A percentile compares a stretch with the other conserved stretches of the same genome.
Evolutionary conservation across 768 basidiomycete genomes (phyloP).

Genomic region (Boletales sp.): DNA sequence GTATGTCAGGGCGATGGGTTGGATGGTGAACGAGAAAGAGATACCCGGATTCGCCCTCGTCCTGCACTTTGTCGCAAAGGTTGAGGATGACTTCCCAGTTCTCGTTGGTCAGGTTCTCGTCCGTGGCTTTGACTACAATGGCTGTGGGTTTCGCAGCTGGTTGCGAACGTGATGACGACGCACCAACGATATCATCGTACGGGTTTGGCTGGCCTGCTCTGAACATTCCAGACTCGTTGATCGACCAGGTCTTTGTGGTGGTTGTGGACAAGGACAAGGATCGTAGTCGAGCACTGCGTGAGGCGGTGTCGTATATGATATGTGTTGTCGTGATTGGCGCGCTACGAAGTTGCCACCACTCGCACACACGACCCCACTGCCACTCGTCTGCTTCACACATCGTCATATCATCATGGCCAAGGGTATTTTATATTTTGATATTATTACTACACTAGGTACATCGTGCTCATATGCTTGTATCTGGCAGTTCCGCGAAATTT

Average conservation of each 20-base stretch:
- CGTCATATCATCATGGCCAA: slow-evolving; percentile 44
- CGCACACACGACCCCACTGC: not conserved
- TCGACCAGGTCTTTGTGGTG: slow-evolving; percentile 10
- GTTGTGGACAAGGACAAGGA: slow-evolving; percentile 7
- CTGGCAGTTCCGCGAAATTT: slow-evolving; percentile 96
- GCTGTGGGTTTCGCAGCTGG: not conserved
- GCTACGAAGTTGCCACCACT: no score
- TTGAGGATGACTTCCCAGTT: slow-evolving; percentile 95
- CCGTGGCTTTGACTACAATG: slow-evolving; percentile 86
- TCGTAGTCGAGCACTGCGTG: slow-evolving; percentile 19
- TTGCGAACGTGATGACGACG: slow-evolving; percentile 32
- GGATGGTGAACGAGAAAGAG: not conserved
- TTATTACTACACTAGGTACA: not conserved
- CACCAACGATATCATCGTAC: slow-evolving; percentile 92
- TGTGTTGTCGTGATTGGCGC: slow-evolving; percentile 14
- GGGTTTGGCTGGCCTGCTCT: slow-evolving; percentile 62
- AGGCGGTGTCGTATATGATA: slow-evolving; percentile 25
- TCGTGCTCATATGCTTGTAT: not conserved
- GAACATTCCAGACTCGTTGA: slow-evolving; percentile 54
- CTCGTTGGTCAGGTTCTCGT: slow-evolving; percentile 91
- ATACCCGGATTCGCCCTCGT: slow-evolving; percentile 85
- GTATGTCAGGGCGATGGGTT: slow-evolving; percentile 13
- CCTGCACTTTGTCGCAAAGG: slow-evolving; percentile 93
- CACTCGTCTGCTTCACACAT: not conserved
- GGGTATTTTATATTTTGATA: slow-evolving; percentile 33